Evolutionary conservation across 2,329 filamentous ascomycete species (phyloP), one percentile per base, ranked within the genome.

Genomic region (Pseudopyrenochaeta lycopersici): DNA sequence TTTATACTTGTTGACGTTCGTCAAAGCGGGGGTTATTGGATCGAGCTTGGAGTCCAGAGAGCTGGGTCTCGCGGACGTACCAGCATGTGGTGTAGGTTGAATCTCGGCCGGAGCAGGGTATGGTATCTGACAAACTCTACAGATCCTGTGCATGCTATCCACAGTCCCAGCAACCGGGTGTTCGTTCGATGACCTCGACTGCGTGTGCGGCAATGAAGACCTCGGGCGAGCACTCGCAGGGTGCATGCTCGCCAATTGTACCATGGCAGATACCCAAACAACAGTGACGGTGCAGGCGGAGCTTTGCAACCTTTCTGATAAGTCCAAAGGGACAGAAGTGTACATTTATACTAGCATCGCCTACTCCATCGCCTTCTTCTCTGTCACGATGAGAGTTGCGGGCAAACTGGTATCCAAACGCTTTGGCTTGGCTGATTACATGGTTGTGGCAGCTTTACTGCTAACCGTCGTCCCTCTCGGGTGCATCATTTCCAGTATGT

Each of bases 181-280:
- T 35, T 7, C 39, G 10, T 21, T 62, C 3, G 50, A 46, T 14
- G 64, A 70, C 43, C 18, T 46, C 7, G 35, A 52, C 2, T 70
- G 66, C 29, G 36, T 62, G 7, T 70, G 66, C 46, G 21, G 40
- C 0, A 63, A 52, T 44, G 29, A 45, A 7, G 17, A 48, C 1
- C 52, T 68, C 14, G 39, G 48, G 18, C 46, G 55, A 14, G 33
- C n/a, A 0, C 18, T 63, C n/a, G 49, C 61, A 27, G 56, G 53
- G 18, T 70, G 67, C 44, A 49, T 70, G 55, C 63, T 68, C 20
- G 54, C 50, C 4, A 68, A 68, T n/a, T 68, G 67, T 30, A 70
- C 65, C 4, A 66, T 70, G 65, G 58, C 55, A 27, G 67, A 68
- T 20, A 53, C 56, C 1, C 39, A 40, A 50, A 60, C 50, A 3